Conservation (phyloP, 2,329 filamentous ascomycete species). For the Claviceps spartinae region DNA sequence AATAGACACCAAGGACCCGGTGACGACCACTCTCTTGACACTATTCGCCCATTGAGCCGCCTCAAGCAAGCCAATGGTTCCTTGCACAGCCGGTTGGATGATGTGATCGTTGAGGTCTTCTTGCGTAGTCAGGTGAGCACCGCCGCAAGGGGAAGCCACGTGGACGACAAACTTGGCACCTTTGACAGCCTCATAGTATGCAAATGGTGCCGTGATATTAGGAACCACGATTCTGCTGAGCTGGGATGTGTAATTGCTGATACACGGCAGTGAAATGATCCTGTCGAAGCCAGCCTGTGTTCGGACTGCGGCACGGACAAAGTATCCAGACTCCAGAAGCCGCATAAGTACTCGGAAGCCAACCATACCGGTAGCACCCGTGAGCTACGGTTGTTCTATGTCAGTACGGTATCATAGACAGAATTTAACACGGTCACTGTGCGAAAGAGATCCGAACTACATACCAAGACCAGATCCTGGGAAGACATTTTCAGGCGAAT, state of each 20-base stretch:
- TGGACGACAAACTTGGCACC: constrained; percentile 26
- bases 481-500: too few species aligned
- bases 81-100: background rate
- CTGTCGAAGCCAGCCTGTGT: constrained; percentile 8
- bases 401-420: too few species aligned
- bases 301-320: constrained; percentile 17
- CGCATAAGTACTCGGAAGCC: constrained; percentile 16
- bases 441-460: too few species aligned
- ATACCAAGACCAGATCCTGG: constrained; percentile 4
- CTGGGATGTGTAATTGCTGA: constrained; percentile 8
- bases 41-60: background rate
- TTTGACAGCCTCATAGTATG: constrained; percentile 26
- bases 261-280: background rate
- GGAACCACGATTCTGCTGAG: constrained; percentile 20
- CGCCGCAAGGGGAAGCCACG: background rate
- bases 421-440: too few species aligned
- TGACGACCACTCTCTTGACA: background rate
- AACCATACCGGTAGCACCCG: constrained; percentile 18
- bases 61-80: background rate
- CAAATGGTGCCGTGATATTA: constrained; percentile 21
- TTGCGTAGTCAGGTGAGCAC: too few species aligned
- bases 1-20: background rate
- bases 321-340: constrained; percentile 14
- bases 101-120: background rate
- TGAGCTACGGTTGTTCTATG: constrained; percentile 1